A percentile compares a stretch with the other conserved stretches of the same genome.
Evolutionary conservation across 78 protist species (phyloP).

Genomic region (Ministeria vibrans): DNA sequence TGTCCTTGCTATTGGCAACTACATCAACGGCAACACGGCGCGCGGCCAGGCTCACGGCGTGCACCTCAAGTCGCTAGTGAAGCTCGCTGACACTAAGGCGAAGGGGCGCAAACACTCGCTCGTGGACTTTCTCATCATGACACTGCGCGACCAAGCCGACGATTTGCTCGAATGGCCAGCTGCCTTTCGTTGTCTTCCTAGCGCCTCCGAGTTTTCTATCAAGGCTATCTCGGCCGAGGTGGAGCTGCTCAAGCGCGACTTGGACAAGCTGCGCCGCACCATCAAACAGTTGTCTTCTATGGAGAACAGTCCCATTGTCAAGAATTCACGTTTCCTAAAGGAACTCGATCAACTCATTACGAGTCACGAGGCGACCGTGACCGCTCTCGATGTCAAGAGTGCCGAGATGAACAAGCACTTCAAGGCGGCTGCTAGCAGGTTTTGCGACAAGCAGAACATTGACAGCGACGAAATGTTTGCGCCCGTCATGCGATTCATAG

Average conservation of each 20-base stretch:
- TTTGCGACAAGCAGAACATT: not conserved
- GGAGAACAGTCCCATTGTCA: not conserved
- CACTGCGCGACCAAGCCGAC: not conserved
- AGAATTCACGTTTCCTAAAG: not conserved
- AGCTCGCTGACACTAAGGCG: conserved; percentile 22
- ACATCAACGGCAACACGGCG: conserved; percentile 21
- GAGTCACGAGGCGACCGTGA: not conserved
- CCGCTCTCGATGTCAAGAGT: not conserved
- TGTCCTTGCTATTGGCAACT: conserved; percentile 42
- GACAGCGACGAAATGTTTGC: not conserved
- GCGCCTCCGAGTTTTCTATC: not conserved
- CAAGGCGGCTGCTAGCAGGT: not conserved
- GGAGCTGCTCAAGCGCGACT: not conserved
- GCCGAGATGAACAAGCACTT: too few relatives aligned
- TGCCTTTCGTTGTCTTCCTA: not conserved
- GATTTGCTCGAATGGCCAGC: not conserved
- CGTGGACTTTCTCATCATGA: not conserved
- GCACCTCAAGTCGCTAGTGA: conserved; percentile 26
- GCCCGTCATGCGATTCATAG: too few relatives aligned
- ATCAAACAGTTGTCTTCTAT: too few relatives aligned
- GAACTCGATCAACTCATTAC: not conserved
- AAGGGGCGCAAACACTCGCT: not conserved
- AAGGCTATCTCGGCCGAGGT: not conserved
- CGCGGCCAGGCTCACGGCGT: conserved; percentile 32
- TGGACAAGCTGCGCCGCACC: not conserved